Evolutionary conservation across 768 basidiomycete species (phyloP), one percentile per base, ranked within the genome.

Genomic region (Coprinellus micaceus): DNA sequence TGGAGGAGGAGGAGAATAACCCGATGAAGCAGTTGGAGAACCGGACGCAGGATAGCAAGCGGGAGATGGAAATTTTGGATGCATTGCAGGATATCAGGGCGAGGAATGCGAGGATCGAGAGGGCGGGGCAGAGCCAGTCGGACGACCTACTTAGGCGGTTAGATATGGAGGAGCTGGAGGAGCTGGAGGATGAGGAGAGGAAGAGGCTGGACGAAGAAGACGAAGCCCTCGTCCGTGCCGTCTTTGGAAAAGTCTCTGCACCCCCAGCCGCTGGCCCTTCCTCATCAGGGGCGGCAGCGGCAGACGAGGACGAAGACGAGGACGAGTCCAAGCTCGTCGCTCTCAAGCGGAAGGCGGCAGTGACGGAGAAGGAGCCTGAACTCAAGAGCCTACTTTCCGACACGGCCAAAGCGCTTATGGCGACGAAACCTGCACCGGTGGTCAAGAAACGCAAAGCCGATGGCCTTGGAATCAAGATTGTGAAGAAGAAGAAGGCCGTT

Each of bases 31-130:
- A 83, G 28, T 79, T 98, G 45, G 97, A 99, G 79, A 91, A 92
- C 69, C 86, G 91, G 52, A 94, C 93, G 30, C 77, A 85, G 43
- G 92, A 96, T 73, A 91, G 91, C 30, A 94, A 96, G 70, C 83
- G 95, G 51, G 96, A 98, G 74, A 99, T 99, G 97, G 97, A 98
- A 66, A 89, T 96, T 53, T 80, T 98, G 62, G 97, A 99, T 67
- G 93, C 93, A 12, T 77, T 99, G 56, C 94, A 97, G 67, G 95
- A 98, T 59, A 92, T 94, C 57, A 79, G 91, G 53, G 89, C 89
- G 11, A 78, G 86, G 52, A 94, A 94, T 67, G 88, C 92, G 2
- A 82, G 94, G 54, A 92, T 93, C 62, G 96, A 98, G 62, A 80
- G 93, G 28, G 76, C 92, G 21, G 94, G 90, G 15, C 82, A 91